phyloP scores from a whole-genome alignment of 768 basidiomycete species.

The Agaricus bisporus region DNA sequence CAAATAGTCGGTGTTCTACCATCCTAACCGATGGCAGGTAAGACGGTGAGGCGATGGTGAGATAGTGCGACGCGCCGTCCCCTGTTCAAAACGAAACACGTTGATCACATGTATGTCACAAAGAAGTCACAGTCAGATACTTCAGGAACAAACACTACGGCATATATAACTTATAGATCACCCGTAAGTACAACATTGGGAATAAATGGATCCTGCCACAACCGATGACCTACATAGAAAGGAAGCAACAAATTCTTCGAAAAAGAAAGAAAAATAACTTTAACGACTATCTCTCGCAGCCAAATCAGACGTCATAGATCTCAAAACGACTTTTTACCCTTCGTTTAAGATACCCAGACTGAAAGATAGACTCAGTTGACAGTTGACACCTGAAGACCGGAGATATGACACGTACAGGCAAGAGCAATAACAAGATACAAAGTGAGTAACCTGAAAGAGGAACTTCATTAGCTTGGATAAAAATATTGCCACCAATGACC shows the following conservation, averaged over 20 bases:
- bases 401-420: constrained; percentile 47
- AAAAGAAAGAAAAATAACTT: no score
- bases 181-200: no score
- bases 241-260: not conserved
- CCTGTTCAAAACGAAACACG: not conserved
- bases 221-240: not conserved
- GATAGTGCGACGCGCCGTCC: not conserved
- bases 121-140: not conserved
- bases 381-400: not conserved
- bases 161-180: no score
- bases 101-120: constrained; percentile 2
- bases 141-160: not conserved
- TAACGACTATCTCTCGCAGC: no score
- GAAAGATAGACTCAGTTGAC: not conserved
- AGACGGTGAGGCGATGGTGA: no score
- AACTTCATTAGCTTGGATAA: constrained; percentile 26
- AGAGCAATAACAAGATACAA: constrained; percentile 80
- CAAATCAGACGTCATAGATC: no score
- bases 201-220: not conserved
- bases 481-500: constrained; percentile 14
- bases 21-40: no score
- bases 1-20: constrained; percentile 15
- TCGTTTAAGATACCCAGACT: constrained; percentile 25
- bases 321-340: no score
- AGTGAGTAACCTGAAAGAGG: constrained; percentile 41